Evolutionary conservation across 305 asterid genomes (phyloP).

Genomic region (Solanum hybrid): DNA sequence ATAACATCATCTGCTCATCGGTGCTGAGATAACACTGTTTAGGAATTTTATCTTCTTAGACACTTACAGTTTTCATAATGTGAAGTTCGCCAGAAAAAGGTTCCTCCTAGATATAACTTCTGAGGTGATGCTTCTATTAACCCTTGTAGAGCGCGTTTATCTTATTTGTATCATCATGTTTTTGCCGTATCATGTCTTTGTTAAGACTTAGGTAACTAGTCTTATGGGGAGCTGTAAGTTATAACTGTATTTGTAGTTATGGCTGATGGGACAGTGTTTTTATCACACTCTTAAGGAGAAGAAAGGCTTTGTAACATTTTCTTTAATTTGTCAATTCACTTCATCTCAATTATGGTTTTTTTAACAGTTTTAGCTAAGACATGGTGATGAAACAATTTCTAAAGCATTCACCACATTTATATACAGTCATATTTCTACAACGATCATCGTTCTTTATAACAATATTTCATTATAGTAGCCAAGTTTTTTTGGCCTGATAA

Average conservation of each 20-base stretch:
- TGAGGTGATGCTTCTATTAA: not conserved
- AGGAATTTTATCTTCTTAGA: not conserved
- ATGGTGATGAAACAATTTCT: not conserved
- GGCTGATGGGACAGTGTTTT: not conserved
- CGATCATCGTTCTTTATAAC: not conserved
- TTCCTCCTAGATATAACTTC: not conserved
- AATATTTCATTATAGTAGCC: no score
- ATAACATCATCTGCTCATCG: not conserved
- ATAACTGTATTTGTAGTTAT: not conserved
- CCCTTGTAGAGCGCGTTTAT: not conserved
- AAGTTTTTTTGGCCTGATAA: not conserved
- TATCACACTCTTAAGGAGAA: not conserved
- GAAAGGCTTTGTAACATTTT: not conserved
- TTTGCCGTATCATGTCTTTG: not conserved
- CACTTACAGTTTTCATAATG: not conserved
- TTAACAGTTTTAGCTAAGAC: not conserved
- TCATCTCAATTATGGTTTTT: not conserved
- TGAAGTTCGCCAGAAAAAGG: not conserved
- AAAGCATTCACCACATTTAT: not conserved
- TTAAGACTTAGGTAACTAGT: not conserved
- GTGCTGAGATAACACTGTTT: not conserved
- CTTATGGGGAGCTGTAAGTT: not conserved
- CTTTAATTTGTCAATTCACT: not conserved
- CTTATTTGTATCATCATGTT: not conserved
- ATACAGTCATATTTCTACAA: no score